Evolutionary conservation across 1,139 yeast species (phyloP), one percentile per base, ranked within the genome.

Genomic region (Yamadazyma conglobata): DNA sequence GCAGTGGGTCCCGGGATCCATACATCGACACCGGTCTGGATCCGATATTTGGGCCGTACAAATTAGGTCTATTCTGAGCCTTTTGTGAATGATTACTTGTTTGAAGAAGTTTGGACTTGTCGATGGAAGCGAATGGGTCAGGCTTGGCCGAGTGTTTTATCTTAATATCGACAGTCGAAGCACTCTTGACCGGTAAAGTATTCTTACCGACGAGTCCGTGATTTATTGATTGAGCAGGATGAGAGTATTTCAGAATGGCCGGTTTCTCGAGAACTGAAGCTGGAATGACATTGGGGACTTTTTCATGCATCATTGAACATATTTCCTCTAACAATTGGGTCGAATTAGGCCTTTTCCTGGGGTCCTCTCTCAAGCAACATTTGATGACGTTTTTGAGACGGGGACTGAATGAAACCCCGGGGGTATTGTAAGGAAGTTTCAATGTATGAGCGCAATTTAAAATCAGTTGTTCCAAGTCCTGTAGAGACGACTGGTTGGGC

Each of bases 321-420:
- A 88, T 58, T 52, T 86, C 94, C 37, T 72, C 74, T 38, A 85
- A 54, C 16, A 89, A 76, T 48, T 82, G 89, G 30, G 72, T 74
- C 2, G 80, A 79, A 43, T 76, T 79, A 4, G 94, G 94, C 49
- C 94, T 71, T 38, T 77, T 63, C 33, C 77, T 64, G 2, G 91
- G 91, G 51, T 81, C 79, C 34, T 73, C 82, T 37, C 82, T 68
- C 30, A 84, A 58, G 59, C 86, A 69, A 28, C 79, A 72, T 35
- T 72, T 66, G 27, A 83, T 77, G 28, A 83, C 53, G 42, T 74
- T 72, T 42, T 75, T 79, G 45, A 83, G 51, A 21, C 79, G 58
- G 2, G 62, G 49, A 13, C 64, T 53, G 37, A 64, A 67, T 35
- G 46, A 53, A 48, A 58, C 57, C 4, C 69, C 70, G 2, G 70